phyloP scores from a whole-genome alignment of 129 eudicot genomes.

The Apium graveolens region DNA sequence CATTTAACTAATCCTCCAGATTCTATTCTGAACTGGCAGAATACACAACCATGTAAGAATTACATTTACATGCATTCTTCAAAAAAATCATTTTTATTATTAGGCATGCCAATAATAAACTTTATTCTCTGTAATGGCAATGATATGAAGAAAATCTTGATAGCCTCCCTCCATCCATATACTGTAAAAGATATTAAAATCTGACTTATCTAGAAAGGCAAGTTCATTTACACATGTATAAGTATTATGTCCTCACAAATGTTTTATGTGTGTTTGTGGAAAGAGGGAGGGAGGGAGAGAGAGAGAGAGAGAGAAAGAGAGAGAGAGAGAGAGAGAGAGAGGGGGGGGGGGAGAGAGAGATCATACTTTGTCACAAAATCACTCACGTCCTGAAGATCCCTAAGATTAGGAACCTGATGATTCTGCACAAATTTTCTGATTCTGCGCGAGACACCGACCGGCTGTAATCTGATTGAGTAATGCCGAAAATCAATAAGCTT shows the following conservation, averaged over 20 bases:
- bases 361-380: conserved; percentile 83
- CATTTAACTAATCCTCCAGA: no score
- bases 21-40: not conserved
- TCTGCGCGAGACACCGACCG: conserved; percentile 91
- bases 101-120: not conserved
- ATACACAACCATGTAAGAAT: not conserved
- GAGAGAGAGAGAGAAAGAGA: no score
- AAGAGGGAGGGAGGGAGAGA: not conserved
- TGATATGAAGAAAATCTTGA: not conserved
- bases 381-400: conserved; percentile 84
- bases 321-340: no score
- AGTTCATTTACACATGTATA: not conserved
- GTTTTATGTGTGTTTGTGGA: not conserved
- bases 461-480: conserved; percentile 86
- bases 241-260: not conserved
- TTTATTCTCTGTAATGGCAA: not conserved
- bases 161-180: not conserved
- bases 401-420: conserved; percentile 84
- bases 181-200: not conserved
- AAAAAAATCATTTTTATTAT: no score
- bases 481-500: conserved; percentile 90
- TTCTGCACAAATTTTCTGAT: conserved; percentile 92
- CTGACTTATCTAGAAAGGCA: not conserved
- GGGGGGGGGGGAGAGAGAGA: conserved; percentile 13
- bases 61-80: no score